Base-by-base conservation (phyloP, 345 rosid species). In the Eucalyptus sp. region DNA sequence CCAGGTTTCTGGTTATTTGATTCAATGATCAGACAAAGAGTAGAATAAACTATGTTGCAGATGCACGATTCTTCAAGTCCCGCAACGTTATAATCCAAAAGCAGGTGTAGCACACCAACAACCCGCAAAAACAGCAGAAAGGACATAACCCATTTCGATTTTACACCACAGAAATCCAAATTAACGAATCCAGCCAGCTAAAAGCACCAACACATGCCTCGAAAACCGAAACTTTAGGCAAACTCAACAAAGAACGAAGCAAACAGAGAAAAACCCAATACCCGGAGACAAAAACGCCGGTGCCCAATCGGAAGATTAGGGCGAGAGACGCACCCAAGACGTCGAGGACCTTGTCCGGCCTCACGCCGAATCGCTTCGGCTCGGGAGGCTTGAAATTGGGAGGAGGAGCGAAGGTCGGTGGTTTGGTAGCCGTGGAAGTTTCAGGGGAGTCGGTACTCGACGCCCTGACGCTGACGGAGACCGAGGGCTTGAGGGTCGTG, bases 241-340 rank as follows among this genome's bases (percentile, higher is more conserved):
- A 50, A 86, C 87, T 41, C 66, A 66, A 51, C 56, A 54, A 76
- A 54, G 7, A 80, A 87, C 31, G 8, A 7, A 89, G 60, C 29
- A 17, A 84, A 17, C 27, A 24, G 49, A 81, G 50, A 18, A 44
- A 54, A 33, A 60, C 71, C 71, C 13, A 10, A 37, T 16, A 96
- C 99, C 99, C 99, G 84, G 95, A 93, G 92, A 91, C 95, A 89
- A 96, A 96, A 91, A 93, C 93, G 14, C 98, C 99, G 79, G 99
- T 95, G 24, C 96, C 99, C 48, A 94, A 91, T 48, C 99, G 94
- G 88, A 97, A 95, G 88, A 95, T 17, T 89, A 97, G 90, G 50
- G 97, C 92, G 52, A 96, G 92, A 31, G 98, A 86, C 27, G 99
- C 97, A 87, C 97, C 97, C 62, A 94, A 9, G 50, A 97, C 88